These are phyloP conservation scores for Marsdenia floribunda DNA, from an alignment of 257 asterid species.

Conservation along the genomic window DNA sequence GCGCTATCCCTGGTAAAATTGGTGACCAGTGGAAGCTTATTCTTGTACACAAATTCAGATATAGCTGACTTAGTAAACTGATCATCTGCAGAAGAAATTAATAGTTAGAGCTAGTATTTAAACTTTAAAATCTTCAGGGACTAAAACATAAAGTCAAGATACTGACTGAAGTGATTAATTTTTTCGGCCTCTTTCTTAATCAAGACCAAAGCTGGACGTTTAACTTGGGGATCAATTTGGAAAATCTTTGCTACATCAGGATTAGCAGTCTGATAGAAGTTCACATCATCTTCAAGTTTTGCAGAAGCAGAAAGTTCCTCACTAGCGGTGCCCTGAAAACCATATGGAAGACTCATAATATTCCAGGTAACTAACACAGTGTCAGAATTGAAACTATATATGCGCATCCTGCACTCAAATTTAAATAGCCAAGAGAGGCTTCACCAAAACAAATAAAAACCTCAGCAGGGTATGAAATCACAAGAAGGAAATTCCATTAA, in stretches of 20 bases:
- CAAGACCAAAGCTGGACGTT: slow-evolving; percentile 80
- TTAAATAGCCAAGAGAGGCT: neutral
- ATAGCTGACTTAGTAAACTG: slow-evolving; percentile 71
- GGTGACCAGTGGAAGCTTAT: slow-evolving; percentile 78
- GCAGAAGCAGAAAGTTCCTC: slow-evolving; percentile 78
- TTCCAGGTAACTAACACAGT: neutral
- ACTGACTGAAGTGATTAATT: slow-evolving; percentile 68
- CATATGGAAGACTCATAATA: neutral
- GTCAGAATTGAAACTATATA: neutral
- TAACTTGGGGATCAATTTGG: slow-evolving; percentile 63
- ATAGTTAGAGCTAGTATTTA: neutral
- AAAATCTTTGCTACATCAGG: slow-evolving; percentile 78
- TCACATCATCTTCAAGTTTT: slow-evolving; percentile 74
- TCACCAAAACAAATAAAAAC: neutral
- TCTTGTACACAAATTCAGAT: slow-evolving; percentile 69
- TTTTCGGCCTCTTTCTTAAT: slow-evolving; percentile 82
- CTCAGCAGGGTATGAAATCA: neutral
- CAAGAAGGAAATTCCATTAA: neutral
- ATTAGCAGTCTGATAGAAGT: slow-evolving; percentile 72
- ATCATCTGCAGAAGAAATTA: slow-evolving; percentile 42
- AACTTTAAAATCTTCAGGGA: neutral
- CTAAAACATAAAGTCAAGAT: slow-evolving; percentile 10
- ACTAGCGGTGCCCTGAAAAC: slow-evolving; percentile 64
- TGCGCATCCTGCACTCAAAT: neutral
- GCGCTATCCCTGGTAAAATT: slow-evolving; percentile 75